These are phyloP conservation scores for Sclerotinia nivalis DNA, from an alignment of 2,329 filamentous ascomycete species.

Conservation along the genomic window DNA sequence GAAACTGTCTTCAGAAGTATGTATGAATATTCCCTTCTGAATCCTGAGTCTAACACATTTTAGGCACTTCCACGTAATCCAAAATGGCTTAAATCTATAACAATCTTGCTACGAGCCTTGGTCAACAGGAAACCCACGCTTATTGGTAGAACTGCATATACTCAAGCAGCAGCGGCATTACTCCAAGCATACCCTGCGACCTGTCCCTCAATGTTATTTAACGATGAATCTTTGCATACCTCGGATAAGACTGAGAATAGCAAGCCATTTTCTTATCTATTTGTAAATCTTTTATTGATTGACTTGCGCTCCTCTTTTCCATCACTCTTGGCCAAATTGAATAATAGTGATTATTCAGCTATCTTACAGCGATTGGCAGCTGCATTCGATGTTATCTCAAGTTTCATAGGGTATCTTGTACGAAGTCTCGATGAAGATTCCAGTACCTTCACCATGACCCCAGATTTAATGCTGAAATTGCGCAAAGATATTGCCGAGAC, in stretches of 20 bases:
- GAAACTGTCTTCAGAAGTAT: constrained; percentile 51
- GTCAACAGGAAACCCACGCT: constrained; percentile 57
- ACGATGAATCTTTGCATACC: constrained; percentile 39
- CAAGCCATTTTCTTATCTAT: constrained; percentile 61
- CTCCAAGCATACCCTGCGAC: constrained; percentile 55
- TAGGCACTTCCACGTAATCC: constrained; percentile 53
- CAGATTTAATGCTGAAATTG: constrained; percentile 62
- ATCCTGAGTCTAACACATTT: constrained; percentile 21
- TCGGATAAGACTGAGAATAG: constrained; percentile 36
- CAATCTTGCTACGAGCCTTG: constrained; percentile 53
- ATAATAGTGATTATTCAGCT: constrained; percentile 52
- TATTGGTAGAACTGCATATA: constrained; percentile 58
- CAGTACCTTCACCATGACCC: constrained; percentile 50
- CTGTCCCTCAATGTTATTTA: constrained; percentile 55
- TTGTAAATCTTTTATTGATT: constrained; percentile 65
- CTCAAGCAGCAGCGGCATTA: constrained; percentile 57
- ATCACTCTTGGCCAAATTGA: constrained; percentile 58
- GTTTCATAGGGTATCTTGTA: constrained; percentile 59
- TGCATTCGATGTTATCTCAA: constrained; percentile 62
- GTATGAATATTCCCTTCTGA: constrained; percentile 29
- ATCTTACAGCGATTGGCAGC: constrained; percentile 58
- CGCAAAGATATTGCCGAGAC: constrained; percentile 62
- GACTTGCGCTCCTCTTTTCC: constrained; percentile 66
- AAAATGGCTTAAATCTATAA: constrained; percentile 53
- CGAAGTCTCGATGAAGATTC: constrained; percentile 51